Base-by-base conservation (phyloP, 352 stramenopile species). In the Pythium insidiosum region DNA sequence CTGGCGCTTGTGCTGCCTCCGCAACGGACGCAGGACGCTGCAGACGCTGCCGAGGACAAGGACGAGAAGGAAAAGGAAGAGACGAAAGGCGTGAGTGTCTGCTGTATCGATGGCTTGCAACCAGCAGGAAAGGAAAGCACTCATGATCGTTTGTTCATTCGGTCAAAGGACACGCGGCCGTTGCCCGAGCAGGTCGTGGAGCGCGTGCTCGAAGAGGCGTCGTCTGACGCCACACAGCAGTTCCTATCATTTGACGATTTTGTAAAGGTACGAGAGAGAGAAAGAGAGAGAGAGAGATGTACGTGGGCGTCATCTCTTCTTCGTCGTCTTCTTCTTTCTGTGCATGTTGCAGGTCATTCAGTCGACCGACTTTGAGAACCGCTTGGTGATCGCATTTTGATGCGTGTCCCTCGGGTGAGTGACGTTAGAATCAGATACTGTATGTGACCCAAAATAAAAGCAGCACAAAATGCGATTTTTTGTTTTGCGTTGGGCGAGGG, bases 221-320 rank as follows among this genome's bases (percentile, higher is more conserved):
- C 67, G 16, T 81, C 73, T 3, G 62, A 71, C 15, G 56, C 72
- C n/a, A 45, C 47, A 6, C 37, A 53, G 33, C 64, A 80, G 29
- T 72, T 70, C 18, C 58, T 85, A 22, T 23, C 42, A n/a, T 85
- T 63, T 36, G 67, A 82, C 31, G 69, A 81, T 38, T 82, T 85
- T 47, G 53, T 75, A 48, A 85, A 82, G 60, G 73, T 69, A 38
- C 47, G 45, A 47, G 12, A 4, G 3, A 5, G n/a, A 6, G 12
- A 18, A 24, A 13, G 16, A 39, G 11, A n/a, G n/a, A 20, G n/a
- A n/a, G n/a, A n/a, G 38, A 15, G 19, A 3, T 18, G 5, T 24
- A 7, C 36, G 6, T 18, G 6, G 24, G 19, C 19, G n/a, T 3
- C 38, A 21, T 33, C 20, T 33, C 5, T 1, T n/a, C 11, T 10